These are phyloP conservation scores for Psilocybe cubensis DNA, from an alignment of 768 basidiomycete species.

Conservation along the genomic window DNA sequence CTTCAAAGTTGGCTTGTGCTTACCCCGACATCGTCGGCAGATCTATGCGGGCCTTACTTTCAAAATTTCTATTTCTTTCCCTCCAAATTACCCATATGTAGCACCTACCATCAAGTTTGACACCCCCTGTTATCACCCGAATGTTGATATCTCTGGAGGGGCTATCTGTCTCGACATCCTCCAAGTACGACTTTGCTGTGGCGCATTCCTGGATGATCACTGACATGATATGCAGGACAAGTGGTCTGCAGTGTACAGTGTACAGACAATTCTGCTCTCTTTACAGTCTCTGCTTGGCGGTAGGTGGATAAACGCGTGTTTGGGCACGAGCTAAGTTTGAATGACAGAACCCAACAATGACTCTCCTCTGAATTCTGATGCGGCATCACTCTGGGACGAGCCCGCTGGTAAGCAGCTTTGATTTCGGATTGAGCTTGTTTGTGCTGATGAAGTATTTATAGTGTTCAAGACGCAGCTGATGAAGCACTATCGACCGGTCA, in stretches of 20 bases:
- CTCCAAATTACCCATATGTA: conserved; percentile 86
- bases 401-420: conserved; percentile 54
- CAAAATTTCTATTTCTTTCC: conserved; percentile 85
- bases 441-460: conserved; percentile 28
- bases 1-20: neutral
- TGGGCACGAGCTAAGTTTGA: conserved; percentile 7
- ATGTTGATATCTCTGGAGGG: conserved; percentile 79
- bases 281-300: conserved; percentile 89
- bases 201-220: neutral
- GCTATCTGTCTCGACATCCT: conserved; percentile 89
- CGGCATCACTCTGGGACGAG: conserved; percentile 78
- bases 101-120: conserved; percentile 87
- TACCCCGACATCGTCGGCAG: conserved; percentile 33
- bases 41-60: conserved; percentile 81
- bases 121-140: conserved; percentile 90
- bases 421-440: neutral
- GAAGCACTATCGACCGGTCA: conserved; percentile 69
- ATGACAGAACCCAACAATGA: conserved; percentile 87
- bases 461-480: conserved; percentile 75
- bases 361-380: conserved; percentile 87
- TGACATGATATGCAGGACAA: conserved; percentile 66
- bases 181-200: conserved; percentile 50
- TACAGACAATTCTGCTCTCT: conserved; percentile 87
- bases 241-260: conserved; percentile 93
- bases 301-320: conserved; percentile 36